Base-by-base conservation (phyloP, 805 yeast genomes). In the Kuraishia capsulata region DNA sequence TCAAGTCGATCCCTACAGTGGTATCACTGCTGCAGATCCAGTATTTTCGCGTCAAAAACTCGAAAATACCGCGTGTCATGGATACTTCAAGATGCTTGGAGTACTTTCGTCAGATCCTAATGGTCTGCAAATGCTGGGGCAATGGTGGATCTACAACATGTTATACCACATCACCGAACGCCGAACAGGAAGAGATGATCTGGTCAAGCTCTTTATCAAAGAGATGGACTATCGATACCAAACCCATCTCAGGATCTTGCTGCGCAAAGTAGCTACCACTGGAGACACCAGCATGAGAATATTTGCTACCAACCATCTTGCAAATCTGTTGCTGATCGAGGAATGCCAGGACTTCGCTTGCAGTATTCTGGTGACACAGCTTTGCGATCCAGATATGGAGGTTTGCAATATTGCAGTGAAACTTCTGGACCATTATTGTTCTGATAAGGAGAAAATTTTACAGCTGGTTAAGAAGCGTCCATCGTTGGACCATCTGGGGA, bases 131-230 rank as follows among this genome's bases (percentile, higher is more conserved):
- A 65, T 90, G 47, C 54, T 92, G 41, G 82, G 78, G 37, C 78
- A 83, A 44, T 85, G 95, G 92, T 82, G 88, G 48, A 70, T 90
- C 42, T 85, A 86, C 58, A 88, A 81, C 41, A 78, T 85, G 59
- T 65, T 88, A 38, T 80, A 82, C 48, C 85, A 85, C 48, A 72
- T 88, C 39, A 67, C 83, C 14, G 69, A 69, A 42, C 70, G 70
- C 28, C 62, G 69, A 4, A 65, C 73, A 10, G 55, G 65, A 28
- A 62, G 83, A 24, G 76, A 78, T 37, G 78, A 74, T 46, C 59
- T 86, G 32, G 61, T 83, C 10, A 58, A 71, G 23, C 51, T 73
- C 5, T 66, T 85, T 9, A 62, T 90, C 39, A 71, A 73, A 26
- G 76, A 76, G 37, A 59, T 89, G 53, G 80, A 80, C 44, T 77